Evolutionary conservation across 1,284 basidiomycete genomes (phyloP).

Genomic region (Butyriboletus appendiculatus): DNA sequence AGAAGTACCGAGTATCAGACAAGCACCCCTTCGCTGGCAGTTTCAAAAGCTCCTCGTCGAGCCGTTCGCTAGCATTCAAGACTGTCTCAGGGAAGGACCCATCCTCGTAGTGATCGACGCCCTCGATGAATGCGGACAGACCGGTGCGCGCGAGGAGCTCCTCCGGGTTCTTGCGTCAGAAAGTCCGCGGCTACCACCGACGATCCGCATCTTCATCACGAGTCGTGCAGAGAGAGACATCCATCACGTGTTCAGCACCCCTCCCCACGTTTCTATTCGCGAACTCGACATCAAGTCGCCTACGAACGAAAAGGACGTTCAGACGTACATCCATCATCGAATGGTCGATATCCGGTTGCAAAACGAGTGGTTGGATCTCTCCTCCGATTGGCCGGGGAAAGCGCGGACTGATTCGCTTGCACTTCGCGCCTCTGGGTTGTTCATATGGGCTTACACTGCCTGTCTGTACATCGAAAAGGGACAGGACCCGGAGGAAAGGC

Average conservation of each 20-base stretch:
- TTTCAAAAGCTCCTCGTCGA: slow-evolving; percentile 36
- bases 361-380: slow-evolving; percentile 25
- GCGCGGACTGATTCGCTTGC: slow-evolving; percentile 17
- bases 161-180: slow-evolving; percentile 26
- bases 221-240: slow-evolving; percentile 36
- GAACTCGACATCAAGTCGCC: slow-evolving; percentile 31
- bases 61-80: slow-evolving; percentile 16
- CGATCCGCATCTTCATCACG: slow-evolving; percentile 33
- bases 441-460: slow-evolving; percentile 40
- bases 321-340: slow-evolving; percentile 29
- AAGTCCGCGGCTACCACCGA: slow-evolving; percentile 23
- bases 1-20: slow-evolving; percentile 30
- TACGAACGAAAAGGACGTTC: slow-evolving; percentile 31
- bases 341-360: slow-evolving; percentile 27
- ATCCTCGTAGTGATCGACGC: slow-evolving; percentile 37
- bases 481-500: slow-evolving; percentile 33
- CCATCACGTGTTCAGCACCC: slow-evolving; percentile 9
- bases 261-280: slow-evolving; percentile 15
- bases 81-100: slow-evolving; percentile 29
- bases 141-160: slow-evolving; percentile 28
- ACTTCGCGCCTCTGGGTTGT: slow-evolving; percentile 33
- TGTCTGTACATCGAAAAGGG: slow-evolving; percentile 33
- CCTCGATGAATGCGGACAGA: slow-evolving; percentile 33
- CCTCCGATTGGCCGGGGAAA: slow-evolving; percentile 34
- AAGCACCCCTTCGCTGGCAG: slow-evolving; percentile 32